These are phyloP conservation scores for Sindora glabra DNA, from an alignment of 306 rosid species.

Conservation along the genomic window DNA sequence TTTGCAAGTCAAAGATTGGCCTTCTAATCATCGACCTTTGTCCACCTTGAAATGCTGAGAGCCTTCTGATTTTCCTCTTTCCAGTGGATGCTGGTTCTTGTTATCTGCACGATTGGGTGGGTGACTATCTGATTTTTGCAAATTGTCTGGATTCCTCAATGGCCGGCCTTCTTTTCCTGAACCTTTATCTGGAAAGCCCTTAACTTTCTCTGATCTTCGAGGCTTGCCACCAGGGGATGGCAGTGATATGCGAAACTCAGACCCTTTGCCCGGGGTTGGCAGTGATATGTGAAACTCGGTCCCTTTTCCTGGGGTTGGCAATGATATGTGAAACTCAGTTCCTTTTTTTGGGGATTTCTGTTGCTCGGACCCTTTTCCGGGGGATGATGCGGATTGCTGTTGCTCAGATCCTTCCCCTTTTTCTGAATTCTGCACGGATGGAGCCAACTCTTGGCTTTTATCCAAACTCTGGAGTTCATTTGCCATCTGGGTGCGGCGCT, in stretches of 20 bases:
- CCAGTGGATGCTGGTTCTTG: conserved; percentile 41
- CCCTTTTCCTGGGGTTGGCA: too few species aligned
- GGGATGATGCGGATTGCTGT: too few species aligned
- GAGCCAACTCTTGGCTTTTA: conserved; percentile 32
- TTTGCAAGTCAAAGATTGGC: conserved; percentile 15
- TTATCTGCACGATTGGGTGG: conserved; percentile 29
- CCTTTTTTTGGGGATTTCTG: too few species aligned
- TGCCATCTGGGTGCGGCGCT: conserved; percentile 45
- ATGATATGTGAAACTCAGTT: too few species aligned
- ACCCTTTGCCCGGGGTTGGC: too few species aligned
- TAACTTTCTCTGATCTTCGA: too few species aligned
- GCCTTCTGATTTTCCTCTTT: conserved; percentile 63
- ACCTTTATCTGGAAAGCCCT: too few species aligned
- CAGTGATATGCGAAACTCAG: too few species aligned
- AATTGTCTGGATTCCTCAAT: conserved; percentile 35
- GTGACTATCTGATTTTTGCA: conserved; percentile 49
- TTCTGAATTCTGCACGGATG: conserved; percentile 19
- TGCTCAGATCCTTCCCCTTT: conserved; percentile 46
- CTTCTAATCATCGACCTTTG: conserved; percentile 32
- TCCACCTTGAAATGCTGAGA: conserved; percentile 32
- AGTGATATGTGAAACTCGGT: too few species aligned
- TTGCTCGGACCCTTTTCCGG: too few species aligned
- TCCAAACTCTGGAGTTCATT: conserved; percentile 53
- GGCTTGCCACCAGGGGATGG: too few species aligned
- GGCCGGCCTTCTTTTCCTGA: conserved; percentile 21